Evolutionary conservation across 73 alveolate species (phyloP).

Genomic region (Paramecium primaurelia): DNA sequence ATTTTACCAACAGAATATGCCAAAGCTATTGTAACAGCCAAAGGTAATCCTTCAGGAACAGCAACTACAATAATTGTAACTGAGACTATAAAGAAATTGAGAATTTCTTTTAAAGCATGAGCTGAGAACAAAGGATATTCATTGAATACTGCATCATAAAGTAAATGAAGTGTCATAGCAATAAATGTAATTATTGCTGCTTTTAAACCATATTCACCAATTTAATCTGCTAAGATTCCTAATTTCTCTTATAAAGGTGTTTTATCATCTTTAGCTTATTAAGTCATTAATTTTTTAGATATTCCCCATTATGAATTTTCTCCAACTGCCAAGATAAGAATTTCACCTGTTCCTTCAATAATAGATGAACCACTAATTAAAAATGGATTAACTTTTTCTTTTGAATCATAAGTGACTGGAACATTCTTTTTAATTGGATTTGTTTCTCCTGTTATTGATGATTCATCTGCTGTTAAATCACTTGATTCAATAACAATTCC

Average conservation of each 20-base stretch:
- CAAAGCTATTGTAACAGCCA: conserved; percentile 94
- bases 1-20: conserved; percentile 91
- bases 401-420: conserved; percentile 52
- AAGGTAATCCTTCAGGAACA: conserved; percentile 97
- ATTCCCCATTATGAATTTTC: conserved; percentile 79
- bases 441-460: conserved; percentile 94
- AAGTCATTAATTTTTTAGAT: conserved; percentile 69
- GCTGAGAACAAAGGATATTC: conserved; percentile 70
- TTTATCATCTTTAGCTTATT: conserved; percentile 74
- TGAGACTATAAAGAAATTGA: conserved; percentile 86
- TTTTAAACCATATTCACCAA: conserved; percentile 87
- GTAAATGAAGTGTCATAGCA: conserved; percentile 76
- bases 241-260: conserved; percentile 92
- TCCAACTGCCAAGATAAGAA: conserved; percentile 94
- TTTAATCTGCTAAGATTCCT: conserved; percentile 84
- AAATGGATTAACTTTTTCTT: conserved; percentile 81
- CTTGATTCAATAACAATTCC: conserved; percentile 82
- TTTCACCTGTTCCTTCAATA: conserved; percentile 85
- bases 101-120: conserved; percentile 71
- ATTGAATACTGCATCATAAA: conserved; percentile 57
- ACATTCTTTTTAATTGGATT: conserved; percentile 82
- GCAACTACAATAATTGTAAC: conserved; percentile 94
- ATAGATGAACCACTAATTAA: conserved; percentile 84
- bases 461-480: conserved; percentile 87
- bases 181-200: conserved; percentile 81